These are phyloP conservation scores for Cyberlindnera sargentensis DNA, from an alignment of 805 yeast species.

Conservation along the genomic window DNA sequence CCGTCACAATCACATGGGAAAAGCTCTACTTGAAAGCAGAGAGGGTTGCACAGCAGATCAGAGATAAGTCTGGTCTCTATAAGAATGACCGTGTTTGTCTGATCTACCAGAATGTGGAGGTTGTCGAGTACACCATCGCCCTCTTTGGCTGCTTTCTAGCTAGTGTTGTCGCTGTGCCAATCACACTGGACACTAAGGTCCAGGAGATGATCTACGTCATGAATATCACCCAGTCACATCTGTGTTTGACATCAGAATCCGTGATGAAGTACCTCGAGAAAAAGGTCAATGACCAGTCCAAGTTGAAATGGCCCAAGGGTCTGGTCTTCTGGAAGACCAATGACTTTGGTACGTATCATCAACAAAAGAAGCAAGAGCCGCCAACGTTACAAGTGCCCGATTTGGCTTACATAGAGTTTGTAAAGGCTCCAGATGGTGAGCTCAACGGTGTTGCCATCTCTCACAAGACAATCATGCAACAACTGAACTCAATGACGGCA, in stretches of 20 bases:
- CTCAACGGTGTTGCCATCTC: conserved; percentile 89
- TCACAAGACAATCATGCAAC: conserved; percentile 82
- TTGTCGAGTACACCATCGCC: conserved; percentile 80
- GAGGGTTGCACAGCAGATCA: conserved; percentile 78
- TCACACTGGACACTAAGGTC: conserved; percentile 64
- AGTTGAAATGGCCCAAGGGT: conserved; percentile 66
- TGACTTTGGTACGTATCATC: conserved; percentile 71
- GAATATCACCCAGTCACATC: conserved; percentile 64
- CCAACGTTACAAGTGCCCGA: conserved; percentile 73
- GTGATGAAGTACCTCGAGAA: conserved; percentile 72
- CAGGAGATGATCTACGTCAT: conserved; percentile 68
- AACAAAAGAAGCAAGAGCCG: conserved; percentile 47
- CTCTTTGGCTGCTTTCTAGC: conserved; percentile 88
- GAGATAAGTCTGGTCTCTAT: conserved; percentile 63
- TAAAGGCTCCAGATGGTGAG: conserved; percentile 86
- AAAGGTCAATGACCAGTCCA: conserved; percentile 36
- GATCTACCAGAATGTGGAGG: conserved; percentile 77
- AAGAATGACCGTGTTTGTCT: conserved; percentile 80
- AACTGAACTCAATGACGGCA: conserved; percentile 69
- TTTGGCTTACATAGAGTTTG: conserved; percentile 88
- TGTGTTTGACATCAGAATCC: conserved; percentile 74
- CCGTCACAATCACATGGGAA: conserved; percentile 77
- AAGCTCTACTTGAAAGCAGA: conserved; percentile 77
- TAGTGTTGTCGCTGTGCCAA: conserved; percentile 91
- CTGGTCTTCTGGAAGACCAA: conserved; percentile 76